Percentiles rank a stretch among this genome's conserved stretches.
Evolutionary conservation across 805 yeast species (phyloP).

Genomic region (Ogataea naganishii): DNA sequence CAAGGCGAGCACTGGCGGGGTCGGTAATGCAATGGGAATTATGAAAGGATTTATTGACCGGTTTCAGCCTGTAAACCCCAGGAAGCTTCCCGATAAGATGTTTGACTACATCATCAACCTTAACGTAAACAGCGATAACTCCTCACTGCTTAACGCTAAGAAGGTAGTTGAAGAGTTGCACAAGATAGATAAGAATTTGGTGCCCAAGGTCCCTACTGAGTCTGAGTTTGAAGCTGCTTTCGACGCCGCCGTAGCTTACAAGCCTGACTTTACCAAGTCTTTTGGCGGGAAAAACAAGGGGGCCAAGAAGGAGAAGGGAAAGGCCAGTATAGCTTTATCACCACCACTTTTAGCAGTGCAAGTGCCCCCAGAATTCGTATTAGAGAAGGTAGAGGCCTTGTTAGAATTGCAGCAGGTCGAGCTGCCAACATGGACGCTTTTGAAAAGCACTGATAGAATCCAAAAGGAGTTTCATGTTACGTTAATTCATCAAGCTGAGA

Average conservation of each 20-base stretch:
- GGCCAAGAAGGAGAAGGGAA: slow-evolving; percentile 6
- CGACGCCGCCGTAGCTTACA: slow-evolving; percentile 40
- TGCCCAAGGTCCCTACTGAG: slow-evolving; percentile 31
- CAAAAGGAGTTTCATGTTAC: slow-evolving; percentile 63
- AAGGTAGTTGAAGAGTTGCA: slow-evolving; percentile 30
- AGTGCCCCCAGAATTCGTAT: slow-evolving; percentile 7
- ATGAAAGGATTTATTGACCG: slow-evolving; percentile 68
- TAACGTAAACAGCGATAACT: slow-evolving; percentile 28
- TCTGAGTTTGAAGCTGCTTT: slow-evolving; percentile 38
- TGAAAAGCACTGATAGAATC: slow-evolving; percentile 27
- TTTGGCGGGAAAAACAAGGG: slow-evolving; percentile 12
- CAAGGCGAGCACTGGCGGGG: slow-evolving; percentile 38
- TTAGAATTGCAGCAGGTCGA: slow-evolving; percentile 1
- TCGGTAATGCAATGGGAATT: slow-evolving; percentile 43
- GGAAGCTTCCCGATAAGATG: slow-evolving; percentile 45
- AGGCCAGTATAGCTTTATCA: too few relatives aligned
- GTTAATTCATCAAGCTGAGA: slow-evolving; percentile 35
- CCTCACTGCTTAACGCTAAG: slow-evolving; percentile 43
- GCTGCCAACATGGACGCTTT: slow-evolving; percentile 12
- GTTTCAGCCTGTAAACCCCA: slow-evolving; percentile 49
- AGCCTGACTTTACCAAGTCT: slow-evolving; percentile 39
- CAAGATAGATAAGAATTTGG: slow-evolving; percentile 33
- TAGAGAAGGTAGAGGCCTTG: slow-evolving; percentile 10
- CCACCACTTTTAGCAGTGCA: too few relatives aligned
- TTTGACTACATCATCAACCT: slow-evolving; percentile 65